Evolutionary conservation across 2,329 filamentous ascomycete species (phyloP), one percentile per base, ranked within the genome.

Genomic region (Pseudocercospora cruenta): DNA sequence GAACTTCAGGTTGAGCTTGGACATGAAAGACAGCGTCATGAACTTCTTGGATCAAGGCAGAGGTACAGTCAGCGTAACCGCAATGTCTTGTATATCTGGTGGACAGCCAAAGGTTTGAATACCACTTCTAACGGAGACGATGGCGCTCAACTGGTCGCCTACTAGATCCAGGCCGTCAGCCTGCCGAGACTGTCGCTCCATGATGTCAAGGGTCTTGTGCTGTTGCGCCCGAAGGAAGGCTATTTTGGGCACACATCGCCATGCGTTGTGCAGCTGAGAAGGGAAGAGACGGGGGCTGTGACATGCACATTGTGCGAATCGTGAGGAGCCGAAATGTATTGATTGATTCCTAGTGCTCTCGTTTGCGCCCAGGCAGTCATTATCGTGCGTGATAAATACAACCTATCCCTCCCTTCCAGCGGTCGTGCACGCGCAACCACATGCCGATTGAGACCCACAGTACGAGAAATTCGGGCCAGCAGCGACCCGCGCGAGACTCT

Each of bases 391-490:
- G 51, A 24, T n/a, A 28, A 24, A 28, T 54, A 54, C 21, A 28
- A 54, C 22, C 10, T 9, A 24, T 28, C 51, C 24, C 24, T 31
- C 51, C 51, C 24, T 55, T 12, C 47, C 39, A 43, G 39, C 16
- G 5, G 47, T 22, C 47, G 51, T 55, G 51, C 51, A 55, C 51
- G 51, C 51, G 51, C 51, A 55, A 55, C 51, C 51, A 31, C 51
- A 31, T 55, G 51, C 51, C 51, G 51, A 55, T 26, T 55, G 51
- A n/a, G 51, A 55, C 51, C 51, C 51, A 55, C 51, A 55, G 51
- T 8, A 51, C 47, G 26, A n/a, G 24, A 55, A 55, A 28, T 55
- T 19, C 51, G 21, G 21, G 24, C 12, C 21, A 55, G 16, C 24
- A 22, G 47, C 19, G 47, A 51, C 47, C 21, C 47, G 47, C 47